Evolutionary conservation across 306 rosid species (phyloP), one percentile per base, ranked within the genome.

Genomic region (Quercus dentata): DNA sequence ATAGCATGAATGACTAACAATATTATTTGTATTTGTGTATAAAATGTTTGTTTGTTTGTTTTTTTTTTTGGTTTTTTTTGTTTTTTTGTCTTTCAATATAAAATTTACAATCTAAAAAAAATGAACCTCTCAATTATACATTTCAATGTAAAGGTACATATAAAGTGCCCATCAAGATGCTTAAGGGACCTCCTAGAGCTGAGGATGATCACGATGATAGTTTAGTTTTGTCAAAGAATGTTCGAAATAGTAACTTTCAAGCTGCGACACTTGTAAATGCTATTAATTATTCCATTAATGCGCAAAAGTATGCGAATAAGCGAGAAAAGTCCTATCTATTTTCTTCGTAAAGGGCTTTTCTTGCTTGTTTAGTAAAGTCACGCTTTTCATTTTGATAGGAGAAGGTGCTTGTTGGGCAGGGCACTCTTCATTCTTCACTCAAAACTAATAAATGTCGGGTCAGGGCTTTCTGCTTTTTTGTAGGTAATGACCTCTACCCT

Each of bases 261-360:
- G 68, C 71, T 9, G 71, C 28, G 74, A 68, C 85, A 54, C 56
- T 86, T 69, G 76, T 90, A 57, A 89, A 82, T 79, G 76, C 88
- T 78, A 59, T 89, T 79, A 76, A 23, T 23, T 23, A 23, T 23
- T 23, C 25, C 1, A 23, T 23, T 23, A 23, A 23, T 23, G 25
- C 25, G 25, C 25, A 23, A 23, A 23, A 23, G 25, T 23, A 23
- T 23, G 25, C 25, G 25, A 23, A 23, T 1, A 23, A 23, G 25
- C 25, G 25, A 23, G 25, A 23, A 23, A 23, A 23, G 25, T 23
- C 25, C 25, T 23, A 23, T 23, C 25, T 23, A 23, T 23, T 23
- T 23, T 23, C 25, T 23, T 23, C 1, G 25, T 23, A 23, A 23
- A 23, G 25, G 25, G 25, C 25, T 23, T 23, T 23, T 23, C 25